Conservation (phyloP, 768 basidiomycete species). For the Gautieria morchelliformis region DNA sequence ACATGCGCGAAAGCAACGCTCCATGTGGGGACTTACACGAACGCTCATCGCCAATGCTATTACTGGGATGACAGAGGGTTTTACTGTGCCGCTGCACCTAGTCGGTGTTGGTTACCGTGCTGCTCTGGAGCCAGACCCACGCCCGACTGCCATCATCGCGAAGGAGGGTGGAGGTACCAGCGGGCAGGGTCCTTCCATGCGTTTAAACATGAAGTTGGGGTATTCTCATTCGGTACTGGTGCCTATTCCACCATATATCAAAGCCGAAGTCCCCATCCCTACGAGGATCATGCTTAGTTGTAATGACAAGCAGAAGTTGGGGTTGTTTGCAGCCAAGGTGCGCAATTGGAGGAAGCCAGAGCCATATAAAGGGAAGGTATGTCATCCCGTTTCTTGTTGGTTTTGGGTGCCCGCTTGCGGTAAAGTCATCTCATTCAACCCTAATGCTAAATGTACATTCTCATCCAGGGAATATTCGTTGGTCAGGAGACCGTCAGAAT, state of each 20-base stretch:
- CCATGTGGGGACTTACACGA: conserved; percentile 93
- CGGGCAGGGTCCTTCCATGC: conserved; percentile 31
- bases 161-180: conserved; percentile 31
- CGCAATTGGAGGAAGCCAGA: conserved; percentile 82
- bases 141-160: conserved; percentile 1
- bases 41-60: conserved; percentile 87
- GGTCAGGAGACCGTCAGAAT: conserved; percentile 89
- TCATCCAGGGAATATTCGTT: conserved; percentile 76
- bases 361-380: conserved; percentile 95
- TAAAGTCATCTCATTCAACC: conserved; percentile 2
- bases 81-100: conserved; percentile 71
- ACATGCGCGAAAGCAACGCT: conserved; percentile 63
- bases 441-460: neutral
- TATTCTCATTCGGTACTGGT: conserved; percentile 83
- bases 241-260: conserved; percentile 74
- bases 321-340: conserved; percentile 81
- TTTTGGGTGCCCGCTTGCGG: neutral
- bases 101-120: conserved; percentile 95
- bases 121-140: conserved; percentile 71
- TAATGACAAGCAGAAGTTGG: conserved; percentile 81
- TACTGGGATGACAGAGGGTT: conserved; percentile 82
- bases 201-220: conserved; percentile 87
- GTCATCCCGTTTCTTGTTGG: conserved; percentile 18
- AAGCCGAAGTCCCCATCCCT: conserved; percentile 67
- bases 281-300: conserved; percentile 79